These are phyloP conservation scores for Lodderomyces orthopsilosis DNA, from an alignment of 1,139 yeast genomes.

Conservation along the genomic window DNA sequence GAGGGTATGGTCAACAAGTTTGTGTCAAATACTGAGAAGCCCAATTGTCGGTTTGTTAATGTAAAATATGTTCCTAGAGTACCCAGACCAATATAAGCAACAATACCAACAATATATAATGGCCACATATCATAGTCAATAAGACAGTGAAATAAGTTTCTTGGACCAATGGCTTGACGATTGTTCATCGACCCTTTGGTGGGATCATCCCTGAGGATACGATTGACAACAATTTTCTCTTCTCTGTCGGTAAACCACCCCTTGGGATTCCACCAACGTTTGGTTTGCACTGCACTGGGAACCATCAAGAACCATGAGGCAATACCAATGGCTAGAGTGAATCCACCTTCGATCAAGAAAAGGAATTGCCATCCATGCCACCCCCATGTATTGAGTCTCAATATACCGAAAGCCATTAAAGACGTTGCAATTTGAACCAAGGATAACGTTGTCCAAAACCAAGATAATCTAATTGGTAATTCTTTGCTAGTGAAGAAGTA, in stretches of 20 bases:
- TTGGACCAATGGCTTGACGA: constrained; percentile 50
- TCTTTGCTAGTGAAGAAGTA: constrained; percentile 29
- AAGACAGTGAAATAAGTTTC: constrained; percentile 38
- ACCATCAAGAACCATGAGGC: constrained; percentile 56
- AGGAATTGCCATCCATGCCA: constrained; percentile 62
- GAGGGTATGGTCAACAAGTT: constrained; percentile 53
- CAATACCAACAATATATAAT: constrained; percentile 48
- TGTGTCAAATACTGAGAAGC: constrained; percentile 54
- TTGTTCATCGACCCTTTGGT: constrained; percentile 68
- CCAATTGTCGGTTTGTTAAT: constrained; percentile 44
- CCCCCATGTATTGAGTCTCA: constrained; percentile 27
- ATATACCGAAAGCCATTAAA: constrained; percentile 35
- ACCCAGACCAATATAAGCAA: constrained; percentile 41
- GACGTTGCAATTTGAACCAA: constrained; percentile 34
- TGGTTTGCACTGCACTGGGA: constrained; percentile 57
- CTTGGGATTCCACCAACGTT: constrained; percentile 43
- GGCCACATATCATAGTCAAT: constrained; percentile 62
- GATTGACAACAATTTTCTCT: constrained; percentile 59
- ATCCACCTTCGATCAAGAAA: constrained; percentile 60
- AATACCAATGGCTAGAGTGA: constrained; percentile 56
- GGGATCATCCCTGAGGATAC: constrained; percentile 66
- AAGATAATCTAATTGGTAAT: constrained; percentile 24
- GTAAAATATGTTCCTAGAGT: constrained; percentile 29
- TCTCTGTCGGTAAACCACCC: constrained; percentile 68
- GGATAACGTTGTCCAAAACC: constrained; percentile 17